Base-by-base conservation (phyloP, 2,329 filamentous ascomycete species). In the Nannizzia gypsea region DNA sequence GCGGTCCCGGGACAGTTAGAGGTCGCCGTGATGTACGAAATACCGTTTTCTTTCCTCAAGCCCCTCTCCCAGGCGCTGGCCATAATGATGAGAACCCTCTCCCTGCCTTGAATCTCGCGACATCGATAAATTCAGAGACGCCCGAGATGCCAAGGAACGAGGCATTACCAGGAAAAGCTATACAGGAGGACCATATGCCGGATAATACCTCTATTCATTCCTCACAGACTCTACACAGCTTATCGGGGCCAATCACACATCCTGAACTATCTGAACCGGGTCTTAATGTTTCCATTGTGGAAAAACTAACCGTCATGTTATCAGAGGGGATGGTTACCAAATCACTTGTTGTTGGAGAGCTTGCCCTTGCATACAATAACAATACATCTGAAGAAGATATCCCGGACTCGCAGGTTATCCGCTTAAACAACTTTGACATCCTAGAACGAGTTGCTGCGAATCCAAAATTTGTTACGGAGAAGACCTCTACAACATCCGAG, bases 361-460 rank as follows among this genome's bases (percentile, higher is more conserved):
- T 99, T 65, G 93, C 92, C 2, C 83, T 99, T 64, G 84, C 86
- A 22, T 91, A 91, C 71, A 93, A 93, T 64, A 61, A 69, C 40
- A 52, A 66, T 59, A 62, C 67, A 20, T 68, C 75, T 60, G 75
- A 42, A 17, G 67, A 66, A 24, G 58, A 71, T 13, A 69, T 73
- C 22, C 72, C 74, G 58, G 76, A 76, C 22, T 74, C 72, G 1
- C 81, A 91, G 67, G 86, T 78, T 1, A 86, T 97, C 65, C 86
- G 89, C 20, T 83, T 99, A 62, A 89, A 95, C 68, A 93, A 96
- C 70, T 96, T 95, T 70, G 76, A 85, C 8, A 81, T 82, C n/a
- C 81, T 99, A 4, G 93, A 97, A 67, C 90, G 89, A 68, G 91
- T 99, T 60, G 91, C 90, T 0, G 90, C 91, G 1, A 99, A 99